phyloP scores from a whole-genome alignment of 805 yeast species.

The Lachancea kluyveri region DNA sequence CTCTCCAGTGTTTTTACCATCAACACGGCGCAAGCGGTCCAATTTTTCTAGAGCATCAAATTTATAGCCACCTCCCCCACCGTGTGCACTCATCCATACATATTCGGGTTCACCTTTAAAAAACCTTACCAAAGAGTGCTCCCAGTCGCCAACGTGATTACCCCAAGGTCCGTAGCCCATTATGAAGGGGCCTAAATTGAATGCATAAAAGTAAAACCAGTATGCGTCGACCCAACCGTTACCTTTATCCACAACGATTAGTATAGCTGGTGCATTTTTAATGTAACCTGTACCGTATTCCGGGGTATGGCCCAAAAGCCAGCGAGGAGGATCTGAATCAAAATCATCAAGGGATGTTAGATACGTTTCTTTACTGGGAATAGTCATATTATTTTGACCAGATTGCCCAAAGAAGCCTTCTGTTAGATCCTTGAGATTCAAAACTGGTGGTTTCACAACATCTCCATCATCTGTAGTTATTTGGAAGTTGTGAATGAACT shows the following conservation, averaged over 20 bases:
- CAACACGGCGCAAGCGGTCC: conserved; percentile 74
- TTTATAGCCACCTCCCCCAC: conserved; percentile 89
- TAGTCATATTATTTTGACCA: conserved; percentile 11
- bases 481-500: conserved; percentile 62
- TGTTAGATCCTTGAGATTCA: conserved; percentile 25
- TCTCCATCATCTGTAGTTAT: conserved; percentile 49
- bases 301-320: conserved; percentile 83
- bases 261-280: conserved; percentile 68
- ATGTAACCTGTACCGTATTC: conserved; percentile 65
- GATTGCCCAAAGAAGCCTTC: conserved; percentile 12
- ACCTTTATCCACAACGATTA: conserved; percentile 86
- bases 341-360: conserved; percentile 69
- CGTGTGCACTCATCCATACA: conserved; percentile 97
- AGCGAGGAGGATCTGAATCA: conserved; percentile 61
- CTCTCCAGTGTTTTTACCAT: conserved; percentile 67
- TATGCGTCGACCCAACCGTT: conserved; percentile 92
- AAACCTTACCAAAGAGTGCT: conserved; percentile 83
- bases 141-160: conserved; percentile 98
- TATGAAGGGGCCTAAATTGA: conserved; percentile 91
- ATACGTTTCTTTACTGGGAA: conserved; percentile 37
- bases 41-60: conserved; percentile 63
- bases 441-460: conserved; percentile 19
- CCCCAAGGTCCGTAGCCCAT: conserved; percentile 99
- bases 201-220: conserved; percentile 94
- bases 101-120: conserved; percentile 72